These are phyloP conservation scores for Penicillium glabrum DNA, from an alignment of 2,329 filamentous ascomycete genomes.

Conservation along the genomic window DNA sequence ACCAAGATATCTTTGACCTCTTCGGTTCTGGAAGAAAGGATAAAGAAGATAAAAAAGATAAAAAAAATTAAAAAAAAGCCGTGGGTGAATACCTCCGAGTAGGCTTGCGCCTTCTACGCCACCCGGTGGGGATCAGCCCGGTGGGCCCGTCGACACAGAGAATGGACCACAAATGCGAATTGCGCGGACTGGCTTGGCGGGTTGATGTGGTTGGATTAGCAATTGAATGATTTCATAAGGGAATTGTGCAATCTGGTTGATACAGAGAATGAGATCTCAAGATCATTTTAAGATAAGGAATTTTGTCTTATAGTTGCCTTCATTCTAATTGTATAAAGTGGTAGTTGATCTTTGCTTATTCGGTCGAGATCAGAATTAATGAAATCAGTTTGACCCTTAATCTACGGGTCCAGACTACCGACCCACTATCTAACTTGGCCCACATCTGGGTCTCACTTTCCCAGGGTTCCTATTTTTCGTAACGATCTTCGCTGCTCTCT, in stretches of 20 bases:
- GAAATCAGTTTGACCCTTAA: not conserved
- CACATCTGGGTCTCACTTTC: not conserved
- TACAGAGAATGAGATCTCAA: too few relatives aligned
- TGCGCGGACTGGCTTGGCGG: not conserved
- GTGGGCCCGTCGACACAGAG: not conserved
- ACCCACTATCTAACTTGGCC: not conserved
- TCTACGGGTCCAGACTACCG: not conserved
- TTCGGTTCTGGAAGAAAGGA: not conserved
- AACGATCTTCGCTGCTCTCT: not conserved
- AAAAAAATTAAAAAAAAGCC: not conserved
- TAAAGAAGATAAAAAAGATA: not conserved
- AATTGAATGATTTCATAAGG: not conserved
- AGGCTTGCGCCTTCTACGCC: slow-evolving; percentile 3
- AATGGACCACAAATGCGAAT: not conserved
- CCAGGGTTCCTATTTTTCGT: not conserved
- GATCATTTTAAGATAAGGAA: too few relatives aligned
- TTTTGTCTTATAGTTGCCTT: too few relatives aligned
- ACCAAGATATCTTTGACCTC: not conserved
- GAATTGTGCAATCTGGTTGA: not conserved
- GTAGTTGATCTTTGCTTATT: not conserved
- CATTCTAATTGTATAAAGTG: too few relatives aligned
- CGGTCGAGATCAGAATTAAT: not conserved
- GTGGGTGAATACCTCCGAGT: not conserved
- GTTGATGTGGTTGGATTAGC: not conserved
- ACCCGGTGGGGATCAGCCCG: slow-evolving; percentile 11